Base-by-base conservation (phyloP, 2,329 filamentous ascomycete species). In the Parasarocladium wereldwijsianum region DNA sequence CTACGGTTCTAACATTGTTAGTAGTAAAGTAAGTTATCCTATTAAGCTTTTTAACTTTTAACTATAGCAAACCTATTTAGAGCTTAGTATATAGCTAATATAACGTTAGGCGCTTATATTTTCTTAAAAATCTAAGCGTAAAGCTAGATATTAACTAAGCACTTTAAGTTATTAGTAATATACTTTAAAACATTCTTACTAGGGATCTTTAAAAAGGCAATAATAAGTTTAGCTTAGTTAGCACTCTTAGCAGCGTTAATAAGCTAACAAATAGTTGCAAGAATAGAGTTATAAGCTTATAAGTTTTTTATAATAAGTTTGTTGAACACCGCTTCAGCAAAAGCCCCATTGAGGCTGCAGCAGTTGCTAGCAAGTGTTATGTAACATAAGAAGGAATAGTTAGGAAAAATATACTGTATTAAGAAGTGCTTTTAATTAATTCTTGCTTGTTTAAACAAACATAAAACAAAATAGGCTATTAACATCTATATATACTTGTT, bases 41-140 rank as follows among this genome's bases (percentile, higher is more conserved):
- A 24, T 31, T 9, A 14, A 14, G 10, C 16, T n/a, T 24, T 6
- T 15, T 6, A 8, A 15, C 18, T 31, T 14, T 8, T 7, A 16
- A 14, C 16, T 24, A 31, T 31, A 23, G 7, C 12, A 26, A n/a
- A 25, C 26, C 24, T 15, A 24, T 8, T 25, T 25, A 6, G 24
- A 9, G 24, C n/a, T 25, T 10, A 18, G 24, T 25, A 13, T 24
- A 31, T 24, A 23, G 17, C n/a, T 31, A 12, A 8, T 15, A 31
- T 17, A 14, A 31, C 26, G 16, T 24, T 7, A 10, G 18, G 26
- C n/a, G n/a, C n/a, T n/a, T n/a, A n/a, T n/a, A n/a, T n/a, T n/a
- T n/a, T n/a, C n/a, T n/a, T n/a, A n/a, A n/a, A n/a, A n/a, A n/a
- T n/a, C n/a, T n/a, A n/a, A n/a, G n/a, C n/a, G n/a, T n/a, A n/a